phyloP scores from a whole-genome alignment of 208 protist genomes.

The Wallacemonas sp. region DNA sequence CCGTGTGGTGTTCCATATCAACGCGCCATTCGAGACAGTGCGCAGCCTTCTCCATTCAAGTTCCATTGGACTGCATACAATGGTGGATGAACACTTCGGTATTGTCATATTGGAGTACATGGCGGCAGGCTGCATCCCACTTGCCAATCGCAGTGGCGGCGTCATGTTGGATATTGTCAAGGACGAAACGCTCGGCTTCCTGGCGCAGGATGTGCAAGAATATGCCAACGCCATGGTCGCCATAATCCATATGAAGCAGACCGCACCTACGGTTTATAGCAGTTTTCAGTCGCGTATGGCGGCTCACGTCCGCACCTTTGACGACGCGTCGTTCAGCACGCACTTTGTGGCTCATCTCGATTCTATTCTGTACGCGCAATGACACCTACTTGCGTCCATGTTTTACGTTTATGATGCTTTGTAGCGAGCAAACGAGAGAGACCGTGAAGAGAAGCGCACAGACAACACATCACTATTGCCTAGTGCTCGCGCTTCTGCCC shows the following conservation, averaged over 20 bases:
- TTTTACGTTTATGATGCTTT: not conserved
- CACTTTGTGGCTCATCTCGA: slow-evolving; percentile 26
- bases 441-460: too few species aligned
- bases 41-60: slow-evolving; percentile 41
- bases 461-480: not conserved
- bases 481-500: too few species aligned
- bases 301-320: slow-evolving; percentile 35
- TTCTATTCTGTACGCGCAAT: slow-evolving; percentile 18
- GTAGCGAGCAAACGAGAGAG: not conserved
- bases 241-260: slow-evolving; percentile 39
- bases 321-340: slow-evolving; percentile 27
- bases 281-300: slow-evolving; percentile 35
- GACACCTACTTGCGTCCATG: not conserved
- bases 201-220: slow-evolving; percentile 83
- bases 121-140: slow-evolving; percentile 87
- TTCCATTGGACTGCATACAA: slow-evolving; percentile 96
- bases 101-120: slow-evolving; percentile 98
- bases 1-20: slow-evolving; percentile 62
- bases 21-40: slow-evolving; percentile 56
- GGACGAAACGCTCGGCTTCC: slow-evolving; percentile 61
- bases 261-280: slow-evolving; percentile 26
- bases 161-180: slow-evolving; percentile 95
- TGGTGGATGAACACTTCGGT: slow-evolving; percentile 99
- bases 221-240: slow-evolving; percentile 79
- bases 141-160: slow-evolving; percentile 95